Evolutionary conservation across 2,329 filamentous ascomycete species (phyloP).

Genomic region (Paraphoma sp.): DNA sequence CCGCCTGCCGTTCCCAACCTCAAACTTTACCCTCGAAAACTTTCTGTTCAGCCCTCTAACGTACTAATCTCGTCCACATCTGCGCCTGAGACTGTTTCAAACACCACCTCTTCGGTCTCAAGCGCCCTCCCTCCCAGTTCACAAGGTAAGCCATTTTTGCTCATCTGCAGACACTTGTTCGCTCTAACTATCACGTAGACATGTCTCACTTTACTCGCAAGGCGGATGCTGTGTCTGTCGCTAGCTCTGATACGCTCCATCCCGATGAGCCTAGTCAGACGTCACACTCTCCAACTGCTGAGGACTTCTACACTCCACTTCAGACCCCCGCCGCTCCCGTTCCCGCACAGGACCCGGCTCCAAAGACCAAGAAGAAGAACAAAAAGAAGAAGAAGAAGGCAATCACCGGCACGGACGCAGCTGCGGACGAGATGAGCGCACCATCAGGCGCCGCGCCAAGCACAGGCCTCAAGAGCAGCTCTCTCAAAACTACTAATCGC

Average conservation of each 20-base stretch:
- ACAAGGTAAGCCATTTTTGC: too few species aligned
- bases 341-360: neutral
- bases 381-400: constrained; percentile 52
- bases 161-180: neutral
- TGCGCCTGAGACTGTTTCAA: too few species aligned
- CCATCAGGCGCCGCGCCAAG: neutral
- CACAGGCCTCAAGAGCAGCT: neutral
- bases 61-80: too few species aligned
- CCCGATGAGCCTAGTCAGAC: neutral
- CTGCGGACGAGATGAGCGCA: neutral
- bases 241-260: constrained; percentile 9
- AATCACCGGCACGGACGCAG: neutral
- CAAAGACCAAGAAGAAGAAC: constrained; percentile 31
- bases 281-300: neutral
- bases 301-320: constrained; percentile 2
- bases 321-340: constrained; percentile 1
- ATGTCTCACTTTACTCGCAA: neutral
- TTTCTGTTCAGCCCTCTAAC: too few species aligned
- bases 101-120: too few species aligned
- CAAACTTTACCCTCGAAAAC: neutral
- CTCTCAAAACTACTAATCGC: neutral
- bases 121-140: too few species aligned
- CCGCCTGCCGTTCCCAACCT: constrained; percentile 1
- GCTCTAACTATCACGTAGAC: neutral
- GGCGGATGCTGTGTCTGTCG: constrained; percentile 5